These are phyloP conservation scores for Lepidium africanum DNA, from an alignment of 345 rosid genomes.

Conservation along the genomic window DNA sequence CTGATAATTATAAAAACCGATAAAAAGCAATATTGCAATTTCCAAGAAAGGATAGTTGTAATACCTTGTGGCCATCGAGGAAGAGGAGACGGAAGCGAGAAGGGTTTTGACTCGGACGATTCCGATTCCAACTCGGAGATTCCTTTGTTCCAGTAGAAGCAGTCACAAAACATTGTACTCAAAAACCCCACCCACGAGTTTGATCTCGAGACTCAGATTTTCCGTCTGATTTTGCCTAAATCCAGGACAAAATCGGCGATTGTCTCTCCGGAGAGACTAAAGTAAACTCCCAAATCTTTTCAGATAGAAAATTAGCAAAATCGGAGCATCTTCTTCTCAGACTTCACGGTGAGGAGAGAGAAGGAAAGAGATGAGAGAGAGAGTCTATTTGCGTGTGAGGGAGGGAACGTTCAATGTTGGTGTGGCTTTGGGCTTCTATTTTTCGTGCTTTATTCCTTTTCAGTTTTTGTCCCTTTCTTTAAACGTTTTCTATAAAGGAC, in stretches of 20 bases:
- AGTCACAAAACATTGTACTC: constrained; percentile 48
- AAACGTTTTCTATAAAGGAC: neutral
- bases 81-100: constrained; percentile 58
- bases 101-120: constrained; percentile 33
- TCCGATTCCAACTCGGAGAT: constrained; percentile 21
- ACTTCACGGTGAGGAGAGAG: constrained; percentile 22
- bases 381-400: constrained; percentile 21
- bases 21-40: neutral
- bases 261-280: neutral
- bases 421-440: neutral
- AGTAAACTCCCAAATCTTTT: neutral
- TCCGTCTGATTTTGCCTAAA: neutral
- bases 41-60: neutral
- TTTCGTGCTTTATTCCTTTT: neutral
- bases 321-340: constrained; percentile 5
- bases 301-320: neutral
- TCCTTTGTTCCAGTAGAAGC: constrained; percentile 44
- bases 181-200: constrained; percentile 8
- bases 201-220: constrained; percentile 8
- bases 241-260: neutral
- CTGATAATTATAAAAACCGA: neutral
- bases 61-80: constrained; percentile 73
- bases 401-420: constrained; percentile 18
- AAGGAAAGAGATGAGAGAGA: constrained; percentile 3
- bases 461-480: constrained; percentile 4